A percentile compares a stretch with the other conserved stretches of the same genome.
phyloP scores from a whole-genome alignment of 768 basidiomycete genomes.

The Cubamyces lactineus region DNA sequence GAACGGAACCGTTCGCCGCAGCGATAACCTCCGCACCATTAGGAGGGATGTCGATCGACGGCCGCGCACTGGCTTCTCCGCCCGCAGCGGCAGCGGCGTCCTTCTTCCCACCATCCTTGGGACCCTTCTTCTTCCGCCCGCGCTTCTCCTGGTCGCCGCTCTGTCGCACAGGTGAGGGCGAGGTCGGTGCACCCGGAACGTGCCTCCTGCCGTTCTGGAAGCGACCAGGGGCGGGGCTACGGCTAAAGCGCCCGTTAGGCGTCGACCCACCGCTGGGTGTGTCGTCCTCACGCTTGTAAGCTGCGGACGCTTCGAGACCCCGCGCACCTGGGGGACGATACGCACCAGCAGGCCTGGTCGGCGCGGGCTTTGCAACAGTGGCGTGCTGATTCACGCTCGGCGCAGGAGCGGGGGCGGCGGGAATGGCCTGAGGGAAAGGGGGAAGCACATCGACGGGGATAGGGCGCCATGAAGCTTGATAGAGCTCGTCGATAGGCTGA shows the following conservation, averaged over 20 bases:
- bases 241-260: conserved; percentile 61
- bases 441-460: conserved; percentile 65
- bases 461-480: conserved; percentile 87
- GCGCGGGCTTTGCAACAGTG: conserved; percentile 55
- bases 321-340: conserved; percentile 95
- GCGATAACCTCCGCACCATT: conserved; percentile 24
- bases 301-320: conserved; percentile 83
- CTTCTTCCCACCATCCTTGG: conserved; percentile 46
- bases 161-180: conserved; percentile 51
- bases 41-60: conserved; percentile 43
- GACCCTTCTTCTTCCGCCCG: conserved; percentile 59
- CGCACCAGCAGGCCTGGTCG: conserved; percentile 76
- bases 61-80: conserved; percentile 30
- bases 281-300: conserved; percentile 90
- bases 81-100: conserved; percentile 28
- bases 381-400: conserved; percentile 55
- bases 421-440: conserved; percentile 67
- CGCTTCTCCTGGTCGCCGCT: conserved; percentile 53
- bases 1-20: conserved; percentile 40
- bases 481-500: conserved; percentile 84
- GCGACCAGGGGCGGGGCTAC: conserved; percentile 53
- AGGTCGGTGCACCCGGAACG: conserved; percentile 71
- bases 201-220: conserved; percentile 50
- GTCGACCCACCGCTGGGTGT: conserved; percentile 62
- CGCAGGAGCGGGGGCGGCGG: conserved; percentile 67